Conservation (phyloP, 2,329 filamentous ascomycete species). For the Talaromyces sp. region DNA sequence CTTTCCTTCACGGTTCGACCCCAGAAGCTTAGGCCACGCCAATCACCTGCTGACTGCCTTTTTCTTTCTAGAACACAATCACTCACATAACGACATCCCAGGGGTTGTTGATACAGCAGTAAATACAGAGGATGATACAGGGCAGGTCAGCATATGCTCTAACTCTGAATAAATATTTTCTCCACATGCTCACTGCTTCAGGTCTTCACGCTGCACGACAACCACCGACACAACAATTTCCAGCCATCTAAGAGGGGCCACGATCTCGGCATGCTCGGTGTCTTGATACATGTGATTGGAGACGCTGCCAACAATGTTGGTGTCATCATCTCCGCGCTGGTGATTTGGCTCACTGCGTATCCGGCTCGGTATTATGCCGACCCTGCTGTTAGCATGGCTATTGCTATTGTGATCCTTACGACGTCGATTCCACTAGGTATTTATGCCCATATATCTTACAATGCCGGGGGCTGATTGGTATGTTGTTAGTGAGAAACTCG, state of each 20-base stretch:
- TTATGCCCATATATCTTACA: constrained; percentile 1
- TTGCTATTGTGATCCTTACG: constrained; percentile 67
- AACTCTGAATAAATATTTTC: neutral
- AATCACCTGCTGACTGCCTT: neutral
- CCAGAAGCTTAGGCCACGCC: neutral
- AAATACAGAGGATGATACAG: neutral
- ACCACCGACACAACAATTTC: constrained; percentile 14
- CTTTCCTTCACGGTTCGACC: constrained; percentile 62
- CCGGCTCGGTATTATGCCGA: constrained; percentile 68
- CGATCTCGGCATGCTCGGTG: constrained; percentile 71
- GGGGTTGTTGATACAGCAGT: neutral
- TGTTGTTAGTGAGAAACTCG: constrained; percentile 28
- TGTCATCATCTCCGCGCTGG: constrained; percentile 66
- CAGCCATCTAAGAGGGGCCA: constrained; percentile 8
- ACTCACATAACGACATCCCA: constrained; percentile 1
- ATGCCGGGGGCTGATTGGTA: neutral
- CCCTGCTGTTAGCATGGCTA: constrained; percentile 66
- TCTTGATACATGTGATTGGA: constrained; percentile 68
- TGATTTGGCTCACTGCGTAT: constrained; percentile 66
- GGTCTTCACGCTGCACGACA: constrained; percentile 1
- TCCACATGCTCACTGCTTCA: neutral
- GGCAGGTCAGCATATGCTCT: neutral
- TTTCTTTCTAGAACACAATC: neutral
- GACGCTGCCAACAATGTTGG: constrained; percentile 76
- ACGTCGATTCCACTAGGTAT: constrained; percentile 60